Evolutionary conservation across 2,329 filamentous ascomycete species (phyloP).

Genomic region (Orbilia javanica): DNA sequence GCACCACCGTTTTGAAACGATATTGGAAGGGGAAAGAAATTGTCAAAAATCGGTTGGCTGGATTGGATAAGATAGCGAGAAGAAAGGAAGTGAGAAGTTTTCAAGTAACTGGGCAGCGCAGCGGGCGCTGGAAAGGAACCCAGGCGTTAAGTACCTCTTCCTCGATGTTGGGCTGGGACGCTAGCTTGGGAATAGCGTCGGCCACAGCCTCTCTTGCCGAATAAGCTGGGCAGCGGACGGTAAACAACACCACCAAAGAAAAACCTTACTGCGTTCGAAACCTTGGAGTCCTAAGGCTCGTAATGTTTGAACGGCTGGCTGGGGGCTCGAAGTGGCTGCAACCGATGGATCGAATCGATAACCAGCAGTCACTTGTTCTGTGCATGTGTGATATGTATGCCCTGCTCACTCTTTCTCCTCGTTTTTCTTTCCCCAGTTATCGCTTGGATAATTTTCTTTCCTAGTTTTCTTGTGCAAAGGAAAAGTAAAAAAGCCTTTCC

Average conservation of each 20-base stretch:
- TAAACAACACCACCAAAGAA: conserved; percentile 40
- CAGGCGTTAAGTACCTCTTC: conserved; percentile 57
- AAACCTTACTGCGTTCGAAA: too few relatives aligned
- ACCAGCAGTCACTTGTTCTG: conserved; percentile 9
- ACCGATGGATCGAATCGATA: conserved; percentile 10
- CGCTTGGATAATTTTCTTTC: conserved; percentile 9
- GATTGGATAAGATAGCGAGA: conserved; percentile 57
- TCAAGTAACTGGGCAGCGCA: conserved; percentile 47
- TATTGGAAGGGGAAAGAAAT: conserved; percentile 36
- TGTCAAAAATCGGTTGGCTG: conserved; percentile 56
- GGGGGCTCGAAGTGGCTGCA: conserved; percentile 9
- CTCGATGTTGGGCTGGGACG: conserved; percentile 55
- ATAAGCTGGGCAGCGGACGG: conserved; percentile 52
- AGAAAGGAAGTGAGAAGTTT: conserved; percentile 49
- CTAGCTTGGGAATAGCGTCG: conserved; percentile 59
- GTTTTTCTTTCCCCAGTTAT: conserved; percentile 18
- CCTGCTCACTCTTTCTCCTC: conserved; percentile 9
- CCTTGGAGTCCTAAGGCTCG: conserved; percentile 30
- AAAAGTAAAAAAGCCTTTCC: conserved; percentile 14
- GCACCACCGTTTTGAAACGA: conserved; percentile 45
- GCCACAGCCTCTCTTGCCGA: conserved; percentile 59
- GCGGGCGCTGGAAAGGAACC: conserved; percentile 57
- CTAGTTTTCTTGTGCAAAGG: conserved; percentile 2
- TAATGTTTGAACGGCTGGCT: conserved; percentile 32
- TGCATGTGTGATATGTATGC: not conserved